Evolutionary conservation across 192 early-diverging fungal species (phyloP), one percentile per base, ranked within the genome.

Genomic region (Piromyces sp.): DNA sequence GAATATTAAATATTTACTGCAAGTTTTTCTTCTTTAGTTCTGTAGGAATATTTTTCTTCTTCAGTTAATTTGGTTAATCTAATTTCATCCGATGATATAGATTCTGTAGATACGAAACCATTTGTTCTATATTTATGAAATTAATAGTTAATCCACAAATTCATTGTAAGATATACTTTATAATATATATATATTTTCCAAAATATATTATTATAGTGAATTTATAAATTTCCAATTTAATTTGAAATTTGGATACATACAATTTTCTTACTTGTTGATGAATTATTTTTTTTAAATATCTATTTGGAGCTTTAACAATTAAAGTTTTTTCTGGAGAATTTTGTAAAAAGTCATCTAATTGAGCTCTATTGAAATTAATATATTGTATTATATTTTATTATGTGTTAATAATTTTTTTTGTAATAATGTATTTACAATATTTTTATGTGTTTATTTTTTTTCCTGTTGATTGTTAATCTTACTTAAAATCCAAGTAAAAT

Each of bases 251-350:
- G 83, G 80, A 88, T 88, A 26, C 86, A 58, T 83, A 88, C 83
- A 80, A 82, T 38, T 86, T 88, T 80, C 80, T 82, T 1, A 95
- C 88, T n/a, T 93, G 88, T 79, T 97, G 94, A 84, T 95, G 91
- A 30, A 97, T 86, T 9, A 97, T 85, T 80, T 93, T 88, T 82
- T 91, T 90, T 79, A 94, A 89, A 81, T 89, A 94, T 29, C 88
- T 84, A 80, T 89, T 93, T 82, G 88, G 85, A 4, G 91, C 89
- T 13, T 81, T 36, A 38, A 93, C 84, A 29, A 82, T 83, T 1
- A 92, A 80, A 13, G 78, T 79, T 31, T 87, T 85, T 51, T 90
- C 88, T 5, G 84, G 79, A 5, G 84, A 82, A 9, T 83, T 86
- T n/a, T 89, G 85, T 5, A 91, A 29, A 86, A 89, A 93, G 26